phyloP scores from a whole-genome alignment of 805 yeast genomes.

The Saccharomycopsis schoenii region DNA sequence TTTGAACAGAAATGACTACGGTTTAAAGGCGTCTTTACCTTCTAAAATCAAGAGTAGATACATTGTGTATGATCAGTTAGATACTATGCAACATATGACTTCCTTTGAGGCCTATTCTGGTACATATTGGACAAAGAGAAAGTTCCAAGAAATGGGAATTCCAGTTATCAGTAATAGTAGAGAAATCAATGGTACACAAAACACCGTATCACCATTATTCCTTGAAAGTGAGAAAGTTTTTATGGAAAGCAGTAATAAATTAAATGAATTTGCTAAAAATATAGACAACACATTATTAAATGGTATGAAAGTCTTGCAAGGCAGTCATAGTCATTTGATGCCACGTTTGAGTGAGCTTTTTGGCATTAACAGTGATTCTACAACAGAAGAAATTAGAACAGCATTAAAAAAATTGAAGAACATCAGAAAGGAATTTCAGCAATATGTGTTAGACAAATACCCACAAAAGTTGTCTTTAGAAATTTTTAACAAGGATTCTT shows the following conservation, averaged over 20 bases:
- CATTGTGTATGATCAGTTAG: slow-evolving; percentile 56
- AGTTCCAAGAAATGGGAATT: slow-evolving; percentile 61
- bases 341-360: slow-evolving; percentile 9
- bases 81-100: slow-evolving; percentile 56
- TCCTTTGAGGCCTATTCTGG: slow-evolving; percentile 60
- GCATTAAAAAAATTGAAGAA: slow-evolving; percentile 34
- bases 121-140: slow-evolving; percentile 46
- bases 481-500: slow-evolving; percentile 25
- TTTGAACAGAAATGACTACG: slow-evolving; percentile 60
- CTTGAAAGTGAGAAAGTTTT: background rate
- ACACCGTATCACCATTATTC: background rate
- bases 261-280: background rate
- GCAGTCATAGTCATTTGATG: background rate
- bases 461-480: slow-evolving; percentile 32
- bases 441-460: slow-evolving; percentile 42
- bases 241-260: background rate
- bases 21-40: slow-evolving; percentile 65
- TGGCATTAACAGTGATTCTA: slow-evolving; percentile 22
- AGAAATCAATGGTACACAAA: background rate
- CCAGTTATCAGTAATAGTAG: slow-evolving; percentile 30
- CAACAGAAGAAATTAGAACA: slow-evolving; percentile 24
- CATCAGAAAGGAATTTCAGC: slow-evolving; percentile 42
- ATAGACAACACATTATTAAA: background rate
- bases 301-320: background rate
- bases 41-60: slow-evolving; percentile 46